phyloP scores from a whole-genome alignment of 2,329 filamentous ascomycete species.

The Colletotrichum magnum region DNA sequence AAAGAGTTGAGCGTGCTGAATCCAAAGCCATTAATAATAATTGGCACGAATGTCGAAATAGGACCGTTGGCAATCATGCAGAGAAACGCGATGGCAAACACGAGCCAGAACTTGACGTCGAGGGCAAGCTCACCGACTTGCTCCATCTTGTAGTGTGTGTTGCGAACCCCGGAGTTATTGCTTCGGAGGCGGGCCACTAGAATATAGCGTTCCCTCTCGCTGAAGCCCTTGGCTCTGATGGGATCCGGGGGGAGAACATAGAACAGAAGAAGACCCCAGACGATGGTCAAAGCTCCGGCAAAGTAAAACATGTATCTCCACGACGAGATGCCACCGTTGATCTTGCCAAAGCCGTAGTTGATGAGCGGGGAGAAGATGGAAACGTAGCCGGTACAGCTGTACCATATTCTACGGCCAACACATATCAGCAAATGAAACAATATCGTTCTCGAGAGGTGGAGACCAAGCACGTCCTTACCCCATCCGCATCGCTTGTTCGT shows the following conservation, averaged over 20 bases:
- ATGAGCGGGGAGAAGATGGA: slow-evolving; percentile 51
- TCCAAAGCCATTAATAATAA: slow-evolving; percentile 61
- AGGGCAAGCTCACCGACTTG: slow-evolving; percentile 56
- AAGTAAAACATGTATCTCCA: slow-evolving; percentile 55
- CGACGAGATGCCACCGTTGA: slow-evolving; percentile 44
- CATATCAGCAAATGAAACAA: neutral
- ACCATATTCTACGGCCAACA: slow-evolving; percentile 48
- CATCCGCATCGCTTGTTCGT: slow-evolving; percentile 52
- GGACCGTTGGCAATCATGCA: slow-evolving; percentile 60
- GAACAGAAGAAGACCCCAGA: slow-evolving; percentile 45
- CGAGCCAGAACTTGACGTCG: slow-evolving; percentile 55
- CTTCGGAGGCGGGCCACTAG: slow-evolving; percentile 46
- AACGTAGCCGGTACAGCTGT: slow-evolving; percentile 54
- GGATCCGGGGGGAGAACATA: slow-evolving; percentile 49
- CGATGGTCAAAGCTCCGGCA: slow-evolving; percentile 48
- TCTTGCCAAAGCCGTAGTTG: slow-evolving; percentile 52
- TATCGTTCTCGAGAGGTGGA: neutral
- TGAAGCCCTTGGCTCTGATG: slow-evolving; percentile 48
- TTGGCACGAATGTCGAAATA: slow-evolving; percentile 59
- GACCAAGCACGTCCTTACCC: neutral
- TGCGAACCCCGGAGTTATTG: slow-evolving; percentile 56
- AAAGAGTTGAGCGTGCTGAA: slow-evolving; percentile 59
- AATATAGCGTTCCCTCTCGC: slow-evolving; percentile 47
- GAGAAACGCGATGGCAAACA: slow-evolving; percentile 55
- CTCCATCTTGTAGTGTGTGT: slow-evolving; percentile 59